Evolutionary conservation across 257 asterid species (phyloP), one percentile per base, ranked within the genome.

Genomic region (Lavandula angustifolia): DNA sequence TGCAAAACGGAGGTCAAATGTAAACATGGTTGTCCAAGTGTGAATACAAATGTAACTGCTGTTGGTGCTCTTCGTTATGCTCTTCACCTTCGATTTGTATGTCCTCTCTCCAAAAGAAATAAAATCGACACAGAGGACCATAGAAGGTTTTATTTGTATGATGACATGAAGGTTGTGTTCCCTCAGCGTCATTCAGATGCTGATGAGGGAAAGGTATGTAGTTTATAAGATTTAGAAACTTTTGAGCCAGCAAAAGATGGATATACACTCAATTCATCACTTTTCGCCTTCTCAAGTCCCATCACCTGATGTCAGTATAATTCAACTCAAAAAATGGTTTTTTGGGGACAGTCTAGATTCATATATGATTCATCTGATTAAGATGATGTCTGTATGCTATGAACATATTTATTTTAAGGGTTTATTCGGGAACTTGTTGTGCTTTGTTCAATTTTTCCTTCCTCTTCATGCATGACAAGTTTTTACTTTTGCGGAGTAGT

Each of bases 181-280:
- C 95, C 95, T 58, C 95, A 87, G 55, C 89, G 95, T 3, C 95
- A 86, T 69, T 80, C 88, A 17, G 91, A 86, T 71, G 78, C 85
- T 32, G 95, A 87, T 3, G 95, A 87, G 79, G 95, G 95, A 49
- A 87, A 84, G 95, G 95, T 87, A 68, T 17, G 72, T 41, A 3
- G 35, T 52, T 40, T 22, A 9, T 17, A 6, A 16, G 50, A 22
- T 18, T 18, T 52, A 54, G 29, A 7, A 77, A 33, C 48, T 54
- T 31, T 64, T 13, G 50, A 38, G 10, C 9, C 10, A 60, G 18
- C 11, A n/a, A 57, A 56, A 38, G 48, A 38, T 57, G 27, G 32
- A 7, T 13, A 4, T 13, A 9, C 4, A 6, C 61, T n/a, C 12
- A n/a, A 31, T n/a, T 29, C 46, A 34, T 55, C 3, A 7, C 52